Evolutionary conservation across 768 basidiomycete genomes (phyloP).

Genomic region (Russula lepida): DNA sequence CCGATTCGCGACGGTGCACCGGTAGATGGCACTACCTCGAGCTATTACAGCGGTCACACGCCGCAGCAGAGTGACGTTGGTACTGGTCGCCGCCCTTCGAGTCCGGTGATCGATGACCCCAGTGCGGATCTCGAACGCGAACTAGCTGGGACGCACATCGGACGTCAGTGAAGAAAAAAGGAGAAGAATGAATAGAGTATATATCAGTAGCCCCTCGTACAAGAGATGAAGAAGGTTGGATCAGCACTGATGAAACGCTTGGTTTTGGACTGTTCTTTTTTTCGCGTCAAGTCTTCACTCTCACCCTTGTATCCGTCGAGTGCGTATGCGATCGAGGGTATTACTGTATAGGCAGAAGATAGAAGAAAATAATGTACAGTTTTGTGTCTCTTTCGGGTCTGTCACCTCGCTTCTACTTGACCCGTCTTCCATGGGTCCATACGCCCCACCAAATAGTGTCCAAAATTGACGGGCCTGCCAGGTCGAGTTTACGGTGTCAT

Average conservation of each 20-base stretch:
- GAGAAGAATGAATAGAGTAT: not conserved
- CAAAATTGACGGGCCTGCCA: too few relatives aligned
- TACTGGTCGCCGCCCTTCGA: slow-evolving; percentile 40
- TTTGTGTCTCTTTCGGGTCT: not conserved
- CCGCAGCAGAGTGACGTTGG: slow-evolving; percentile 21
- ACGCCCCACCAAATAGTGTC: too few relatives aligned
- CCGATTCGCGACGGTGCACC: slow-evolving; percentile 56
- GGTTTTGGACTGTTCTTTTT: not conserved
- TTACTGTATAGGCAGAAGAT: not conserved
- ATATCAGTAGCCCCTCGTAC: not conserved
- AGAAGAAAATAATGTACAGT: not conserved
- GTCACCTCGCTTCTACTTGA: too few relatives aligned
- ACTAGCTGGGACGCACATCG: slow-evolving; percentile 63
- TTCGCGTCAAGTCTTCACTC: not conserved
- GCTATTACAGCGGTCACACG: slow-evolving; percentile 41
- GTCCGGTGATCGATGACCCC: slow-evolving; percentile 77
- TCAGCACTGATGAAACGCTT: not conserved
- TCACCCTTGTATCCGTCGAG: not conserved
- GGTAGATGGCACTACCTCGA: slow-evolving; percentile 60
- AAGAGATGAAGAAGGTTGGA: not conserved
- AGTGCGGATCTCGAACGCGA: slow-evolving; percentile 81
- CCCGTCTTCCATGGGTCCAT: too few relatives aligned
- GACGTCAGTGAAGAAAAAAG: slow-evolving; percentile 11
- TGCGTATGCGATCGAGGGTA: not conserved
- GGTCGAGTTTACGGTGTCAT: too few relatives aligned